Base-by-base conservation (phyloP, 305 asterid species). In the Striga hermonthica region DNA sequence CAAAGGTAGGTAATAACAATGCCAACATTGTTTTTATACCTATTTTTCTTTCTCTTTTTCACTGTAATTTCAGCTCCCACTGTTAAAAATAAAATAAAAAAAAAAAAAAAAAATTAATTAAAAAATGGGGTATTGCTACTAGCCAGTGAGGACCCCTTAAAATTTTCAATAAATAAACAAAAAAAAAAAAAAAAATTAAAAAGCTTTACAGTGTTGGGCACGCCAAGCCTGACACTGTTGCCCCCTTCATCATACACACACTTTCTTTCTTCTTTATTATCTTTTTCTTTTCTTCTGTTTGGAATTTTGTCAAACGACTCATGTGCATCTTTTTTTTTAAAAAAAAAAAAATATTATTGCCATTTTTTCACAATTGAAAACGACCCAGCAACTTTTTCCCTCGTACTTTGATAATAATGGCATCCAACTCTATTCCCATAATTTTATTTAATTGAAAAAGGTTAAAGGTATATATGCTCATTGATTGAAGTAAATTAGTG, bases 221-320 rank as follows among this genome's bases (percentile, higher is more conserved):
- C 95, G 96, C 96, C 88, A 81, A 75, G 79, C 96, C 31, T 89
- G 96, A 81, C 92, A 84, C 62, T 62, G 70, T 68, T 74, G 72
- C 74, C 66, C 77, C 75, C 54, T 67, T 72, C 72, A 72, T 71
- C 76, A 76, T 66, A 65, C 53, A 31, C 74, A 64, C 28, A 64
- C 16, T 36, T 28, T 11, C 22, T 11, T 61, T 16, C 56, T 50
- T 8, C 22, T 11, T 61, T 16, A 56, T 50, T 41, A 43, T 39
- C 35, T 67, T 63, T 22, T 53, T 40, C 15, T 61, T 47, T 41
- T 67, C 54, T 59, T 37, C 62, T 49, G 47, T 48, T 58, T 65
- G 75, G 73, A 52, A 52, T 60, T 66, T 67, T 49, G 68, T 73
- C 67, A 66, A 70, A 60, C 63, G 69, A 58, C 60, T 61, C 38